phyloP scores from a whole-genome alignment of 2,329 filamentous ascomycete genomes.

The Diplodia scrobiculata region DNA sequence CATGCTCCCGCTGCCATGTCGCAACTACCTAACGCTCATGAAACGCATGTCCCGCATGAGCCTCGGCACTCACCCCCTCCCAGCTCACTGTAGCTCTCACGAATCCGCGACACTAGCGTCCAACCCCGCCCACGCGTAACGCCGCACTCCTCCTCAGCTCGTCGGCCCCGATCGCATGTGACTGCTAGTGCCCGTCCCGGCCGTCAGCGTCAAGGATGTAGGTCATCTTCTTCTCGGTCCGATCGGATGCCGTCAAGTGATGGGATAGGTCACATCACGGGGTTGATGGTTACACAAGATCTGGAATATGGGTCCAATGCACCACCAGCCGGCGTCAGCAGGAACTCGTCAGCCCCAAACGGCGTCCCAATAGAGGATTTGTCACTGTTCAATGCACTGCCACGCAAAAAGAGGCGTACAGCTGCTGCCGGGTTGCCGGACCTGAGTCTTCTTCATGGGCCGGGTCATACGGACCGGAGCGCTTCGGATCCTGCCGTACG shows the following conservation, averaged over 20 bases:
- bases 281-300: neutral
- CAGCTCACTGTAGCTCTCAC: neutral
- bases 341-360: neutral
- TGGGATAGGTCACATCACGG: conserved; percentile 2
- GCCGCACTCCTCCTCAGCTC: no score
- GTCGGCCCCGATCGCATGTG: neutral
- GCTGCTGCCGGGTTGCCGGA: neutral
- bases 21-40: neutral
- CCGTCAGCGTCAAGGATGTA: neutral
- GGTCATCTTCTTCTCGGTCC: neutral
- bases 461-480: conserved; percentile 10
- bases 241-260: neutral
- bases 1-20: neutral
- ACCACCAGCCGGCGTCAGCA: neutral
- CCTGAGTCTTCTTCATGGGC: no score
- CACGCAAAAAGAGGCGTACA: neutral
- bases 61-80: neutral
- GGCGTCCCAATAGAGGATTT: neutral
- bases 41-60: neutral
- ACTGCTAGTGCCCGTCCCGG: neutral
- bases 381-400: neutral
- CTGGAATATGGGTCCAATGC: neutral
- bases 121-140: neutral
- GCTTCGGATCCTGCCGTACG: conserved; percentile 17
- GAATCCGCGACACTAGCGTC: neutral